phyloP scores from a whole-genome alignment of 352 stramenopile species.

The Lagenidium giganteum region DNA sequence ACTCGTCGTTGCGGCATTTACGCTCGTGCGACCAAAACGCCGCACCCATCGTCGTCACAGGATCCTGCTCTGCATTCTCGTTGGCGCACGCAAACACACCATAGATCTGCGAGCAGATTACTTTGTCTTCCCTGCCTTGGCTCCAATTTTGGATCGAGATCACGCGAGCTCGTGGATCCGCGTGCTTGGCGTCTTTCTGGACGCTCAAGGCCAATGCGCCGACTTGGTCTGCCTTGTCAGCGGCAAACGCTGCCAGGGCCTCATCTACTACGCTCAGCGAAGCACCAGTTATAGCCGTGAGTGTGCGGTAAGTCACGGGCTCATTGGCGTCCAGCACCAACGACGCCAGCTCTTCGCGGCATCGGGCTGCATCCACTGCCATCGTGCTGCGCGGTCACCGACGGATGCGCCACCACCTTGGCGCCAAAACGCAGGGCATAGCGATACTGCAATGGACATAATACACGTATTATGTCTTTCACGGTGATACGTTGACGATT shows the following conservation, averaged over 20 bases:
- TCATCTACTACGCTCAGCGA: too few relatives aligned
- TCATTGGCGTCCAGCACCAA: slow-evolving; percentile 51
- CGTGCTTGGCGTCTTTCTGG: neutral
- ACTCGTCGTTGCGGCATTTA: slow-evolving; percentile 48
- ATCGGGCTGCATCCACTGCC: slow-evolving; percentile 25
- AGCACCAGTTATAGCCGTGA: too few relatives aligned
- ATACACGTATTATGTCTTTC: slow-evolving; percentile 10
- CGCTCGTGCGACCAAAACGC: slow-evolving; percentile 59
- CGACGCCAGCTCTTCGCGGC: slow-evolving; percentile 44
- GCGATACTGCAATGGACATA: neutral
- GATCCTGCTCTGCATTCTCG: neutral
- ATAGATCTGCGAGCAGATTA: slow-evolving; percentile 44
- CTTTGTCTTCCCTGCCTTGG: slow-evolving; percentile 1
- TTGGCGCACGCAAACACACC: slow-evolving; percentile 36
- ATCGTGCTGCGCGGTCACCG: neutral
- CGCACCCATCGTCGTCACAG: slow-evolving; percentile 23
- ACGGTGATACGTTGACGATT: slow-evolving; percentile 3
- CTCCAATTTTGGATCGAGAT: slow-evolving; percentile 11
- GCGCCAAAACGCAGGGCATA: slow-evolving; percentile 9
- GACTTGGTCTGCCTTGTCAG: slow-evolving; percentile 26
- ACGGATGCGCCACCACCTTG: slow-evolving; percentile 13
- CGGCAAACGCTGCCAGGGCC: slow-evolving; percentile 33
- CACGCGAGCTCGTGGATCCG: slow-evolving; percentile 42
- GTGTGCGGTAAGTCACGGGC: slow-evolving; percentile 49
- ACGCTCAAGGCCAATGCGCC: slow-evolving; percentile 37